These are phyloP conservation scores for Coemansia sp. DNA, from an alignment of 192 early-diverging fungal genomes.

Conservation along the genomic window DNA sequence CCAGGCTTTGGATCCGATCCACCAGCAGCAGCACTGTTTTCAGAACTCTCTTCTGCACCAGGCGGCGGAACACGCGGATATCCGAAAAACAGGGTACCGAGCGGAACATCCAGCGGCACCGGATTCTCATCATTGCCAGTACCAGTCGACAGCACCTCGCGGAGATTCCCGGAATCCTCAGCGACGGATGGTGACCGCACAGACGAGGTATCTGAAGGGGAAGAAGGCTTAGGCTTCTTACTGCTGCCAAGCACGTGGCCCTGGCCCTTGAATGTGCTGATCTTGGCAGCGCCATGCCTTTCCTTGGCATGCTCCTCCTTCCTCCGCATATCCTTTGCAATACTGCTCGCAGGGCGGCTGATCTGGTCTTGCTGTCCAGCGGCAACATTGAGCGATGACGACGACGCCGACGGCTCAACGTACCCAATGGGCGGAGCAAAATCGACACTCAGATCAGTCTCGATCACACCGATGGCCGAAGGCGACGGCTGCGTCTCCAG, in stretches of 20 bases:
- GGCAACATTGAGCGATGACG: slow-evolving; percentile 4
- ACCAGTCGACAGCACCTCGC: too few relatives aligned
- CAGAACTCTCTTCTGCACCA: slow-evolving; percentile 20
- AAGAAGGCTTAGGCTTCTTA: neutral
- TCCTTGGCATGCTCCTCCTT: slow-evolving; percentile 40
- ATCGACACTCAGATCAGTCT: slow-evolving; percentile 97
- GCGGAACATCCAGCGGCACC: slow-evolving; percentile 77
- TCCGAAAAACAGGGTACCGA: slow-evolving; percentile 90
- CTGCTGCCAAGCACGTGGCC: slow-evolving; percentile 1
- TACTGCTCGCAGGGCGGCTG: slow-evolving; percentile 45
- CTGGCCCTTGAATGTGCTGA: slow-evolving; percentile 21
- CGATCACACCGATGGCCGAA: slow-evolving; percentile 89
- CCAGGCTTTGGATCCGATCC: slow-evolving; percentile 4
- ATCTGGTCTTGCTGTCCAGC: neutral
- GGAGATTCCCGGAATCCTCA: too few relatives aligned
- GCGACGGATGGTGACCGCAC: too few relatives aligned
- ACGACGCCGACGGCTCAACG: slow-evolving; percentile 69
- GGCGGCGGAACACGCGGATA: slow-evolving; percentile 72
- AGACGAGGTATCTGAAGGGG: neutral
- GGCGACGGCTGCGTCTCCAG: slow-evolving; percentile 83
- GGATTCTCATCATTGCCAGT: slow-evolving; percentile 13
- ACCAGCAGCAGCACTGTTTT: neutral
- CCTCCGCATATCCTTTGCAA: slow-evolving; percentile 38
- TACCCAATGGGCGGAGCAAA: slow-evolving; percentile 98
- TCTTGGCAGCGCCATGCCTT: slow-evolving; percentile 13